A percentile compares a stretch with the other conserved stretches of the same genome.
phyloP scores from a whole-genome alignment of 163 green algal genomes.

The Prototheca cutis region DNA sequence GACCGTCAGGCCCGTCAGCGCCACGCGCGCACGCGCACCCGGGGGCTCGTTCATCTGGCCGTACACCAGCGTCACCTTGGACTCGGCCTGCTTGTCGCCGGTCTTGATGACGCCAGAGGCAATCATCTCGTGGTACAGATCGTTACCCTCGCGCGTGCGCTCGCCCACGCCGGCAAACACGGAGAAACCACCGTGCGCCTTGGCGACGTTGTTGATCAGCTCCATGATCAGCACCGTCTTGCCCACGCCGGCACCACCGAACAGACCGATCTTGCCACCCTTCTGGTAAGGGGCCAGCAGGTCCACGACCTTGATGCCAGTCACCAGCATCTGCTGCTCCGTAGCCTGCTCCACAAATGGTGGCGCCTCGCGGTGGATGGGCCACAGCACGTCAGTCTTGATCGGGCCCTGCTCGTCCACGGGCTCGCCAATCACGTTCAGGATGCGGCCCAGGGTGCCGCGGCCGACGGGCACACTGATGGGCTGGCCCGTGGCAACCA shows the following conservation, averaged over 20 bases:
- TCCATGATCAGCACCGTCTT: constrained; percentile 99
- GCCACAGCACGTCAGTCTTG: constrained; percentile 59
- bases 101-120: constrained; percentile 95
- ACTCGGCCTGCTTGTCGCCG: constrained; percentile 68
- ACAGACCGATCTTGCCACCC: constrained; percentile 99
- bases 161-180: constrained; percentile 99
- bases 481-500: constrained; percentile 84
- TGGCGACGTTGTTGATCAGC: constrained; percentile 99
- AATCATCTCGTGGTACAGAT: constrained; percentile 99
- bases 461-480: constrained; percentile 94
- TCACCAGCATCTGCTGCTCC: constrained; percentile 96
- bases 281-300: constrained; percentile 97
- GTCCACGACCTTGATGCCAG: constrained; percentile 99
- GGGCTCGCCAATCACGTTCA: constrained; percentile 99
- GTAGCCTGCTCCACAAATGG: constrained; percentile 91
- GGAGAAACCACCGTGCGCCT: constrained; percentile 99
- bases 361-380: constrained; percentile 95
- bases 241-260: constrained; percentile 94
- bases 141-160: constrained; percentile 97
- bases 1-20: constrained; percentile 93
- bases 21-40: constrained; percentile 93
- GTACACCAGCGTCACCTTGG: constrained; percentile 98
- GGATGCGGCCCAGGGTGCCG: constrained; percentile 95
- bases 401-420: constrained; percentile 96
- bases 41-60: constrained; percentile 99